A percentile compares a stretch with the other conserved stretches of the same genome.
phyloP scores from a whole-genome alignment of 1,284 basidiomycete species.

The Phylloboletellus chloephorus region DNA sequence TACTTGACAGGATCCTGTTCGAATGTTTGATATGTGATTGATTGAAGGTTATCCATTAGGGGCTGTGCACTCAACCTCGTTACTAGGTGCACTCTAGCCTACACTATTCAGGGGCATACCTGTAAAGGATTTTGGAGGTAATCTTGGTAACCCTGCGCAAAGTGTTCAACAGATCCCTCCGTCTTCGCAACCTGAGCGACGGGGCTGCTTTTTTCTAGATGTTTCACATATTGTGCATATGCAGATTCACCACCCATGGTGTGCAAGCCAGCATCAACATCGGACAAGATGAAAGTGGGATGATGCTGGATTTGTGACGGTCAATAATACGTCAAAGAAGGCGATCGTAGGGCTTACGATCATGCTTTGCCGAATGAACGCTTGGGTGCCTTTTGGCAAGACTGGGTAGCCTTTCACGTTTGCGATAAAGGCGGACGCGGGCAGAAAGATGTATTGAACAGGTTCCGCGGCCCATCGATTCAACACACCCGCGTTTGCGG shows the following conservation, averaged over 20 bases:
- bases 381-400: slow-evolving; percentile 86
- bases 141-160: slow-evolving; percentile 91
- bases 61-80: slow-evolving; percentile 49
- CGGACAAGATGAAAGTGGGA: slow-evolving; percentile 79
- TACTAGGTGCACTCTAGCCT: slow-evolving; percentile 4
- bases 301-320: slow-evolving; percentile 51
- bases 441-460: slow-evolving; percentile 82
- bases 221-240: slow-evolving; percentile 86
- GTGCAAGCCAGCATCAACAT: slow-evolving; percentile 60
- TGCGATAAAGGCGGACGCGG: slow-evolving; percentile 87
- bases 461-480: slow-evolving; percentile 92
- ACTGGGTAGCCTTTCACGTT: slow-evolving; percentile 98
- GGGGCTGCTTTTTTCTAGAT: slow-evolving; percentile 74
- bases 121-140: slow-evolving; percentile 94
- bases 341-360: slow-evolving; percentile 50
- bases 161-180: slow-evolving; percentile 76
- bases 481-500: slow-evolving; percentile 62
- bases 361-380: slow-evolving; percentile 83
- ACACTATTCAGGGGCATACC: slow-evolving; percentile 35
- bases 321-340: slow-evolving; percentile 14
- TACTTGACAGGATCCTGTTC: slow-evolving; percentile 99
- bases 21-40: slow-evolving; percentile 94
- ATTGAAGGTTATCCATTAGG: slow-evolving; percentile 94
- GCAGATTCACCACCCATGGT: slow-evolving; percentile 77
- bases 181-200: slow-evolving; percentile 53